These are phyloP conservation scores for Penicillium rolfsii DNA, from an alignment of 2,329 filamentous ascomycete species.

Conservation along the genomic window DNA sequence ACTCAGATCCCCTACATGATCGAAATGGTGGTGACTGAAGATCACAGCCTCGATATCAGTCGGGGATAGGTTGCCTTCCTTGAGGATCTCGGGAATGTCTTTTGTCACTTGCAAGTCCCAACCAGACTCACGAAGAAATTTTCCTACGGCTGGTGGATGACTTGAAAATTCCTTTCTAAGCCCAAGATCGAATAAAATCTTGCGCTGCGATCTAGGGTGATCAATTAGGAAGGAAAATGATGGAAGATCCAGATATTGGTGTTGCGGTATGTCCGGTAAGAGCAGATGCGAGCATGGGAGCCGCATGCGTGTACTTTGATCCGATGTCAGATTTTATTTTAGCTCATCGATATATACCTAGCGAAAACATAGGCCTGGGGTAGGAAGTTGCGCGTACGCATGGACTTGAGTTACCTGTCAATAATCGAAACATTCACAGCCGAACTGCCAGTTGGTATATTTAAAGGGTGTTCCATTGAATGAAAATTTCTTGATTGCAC, in stretches of 20 bases:
- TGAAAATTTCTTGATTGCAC: not conserved
- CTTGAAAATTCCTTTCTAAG: not conserved
- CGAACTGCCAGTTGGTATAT: not conserved
- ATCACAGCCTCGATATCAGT: not conserved
- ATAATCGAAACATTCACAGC: not conserved
- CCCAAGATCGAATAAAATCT: not conserved
- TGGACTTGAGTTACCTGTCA: not conserved
- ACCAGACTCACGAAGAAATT: not conserved
- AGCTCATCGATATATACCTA: too few relatives aligned
- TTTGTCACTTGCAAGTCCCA: constrained; percentile 2
- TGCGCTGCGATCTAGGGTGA: not conserved
- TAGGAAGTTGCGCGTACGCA: too few relatives aligned
- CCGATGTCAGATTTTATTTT: not conserved
- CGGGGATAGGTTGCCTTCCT: not conserved
- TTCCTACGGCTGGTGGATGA: not conserved
- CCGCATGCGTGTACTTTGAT: not conserved
- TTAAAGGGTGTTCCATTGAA: not conserved
- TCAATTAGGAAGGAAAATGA: constrained; percentile 3
- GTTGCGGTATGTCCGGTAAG: not conserved
- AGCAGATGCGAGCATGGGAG: not conserved
- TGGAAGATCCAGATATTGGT: not conserved
- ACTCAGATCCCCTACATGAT: constrained; percentile 1
- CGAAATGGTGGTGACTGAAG: constrained; percentile 1
- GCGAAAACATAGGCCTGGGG: too few relatives aligned
- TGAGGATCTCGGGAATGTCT: not conserved